Evolutionary conservation across 1,139 yeast genomes (phyloP), one percentile per base, ranked within the genome.

Genomic region (Protomyces macrosporus): DNA sequence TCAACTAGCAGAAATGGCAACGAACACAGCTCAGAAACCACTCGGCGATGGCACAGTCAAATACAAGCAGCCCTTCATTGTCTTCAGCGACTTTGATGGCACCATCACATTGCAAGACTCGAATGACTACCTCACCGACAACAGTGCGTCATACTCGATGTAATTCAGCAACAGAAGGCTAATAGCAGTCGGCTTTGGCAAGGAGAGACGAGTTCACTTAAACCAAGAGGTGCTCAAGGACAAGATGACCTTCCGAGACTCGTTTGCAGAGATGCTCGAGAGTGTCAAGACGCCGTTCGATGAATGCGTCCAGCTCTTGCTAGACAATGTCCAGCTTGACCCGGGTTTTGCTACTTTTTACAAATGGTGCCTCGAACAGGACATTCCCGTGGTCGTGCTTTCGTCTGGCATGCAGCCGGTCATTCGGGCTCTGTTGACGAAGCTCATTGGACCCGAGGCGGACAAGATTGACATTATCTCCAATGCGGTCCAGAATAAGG

Each of bases 381-480:
- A 82, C 57, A 85, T 93, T 58, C 96, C 97, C 3, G 82, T 88
- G 48, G 82, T 89, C 54, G 78, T 81, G 45, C 87, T 90, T 56
- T 86, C 95, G 54, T 84, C 91, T 64, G 98, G 98, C 52, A 93
- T 93, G 98, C 83, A 82, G 71, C 97, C 97, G 32, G 84, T 93
- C 68, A 93, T 93, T 70, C 82, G 83, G 67, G 93, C 91, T 3
- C 79, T 93, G 68, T 80, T 93, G 69, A 77, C 80, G 65, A 84
- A 83, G 67, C 81, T 91, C 68, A 86, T 93, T 51, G 96, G 97
- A 54, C 82, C 80, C 59, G 87, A 87, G 60, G 82, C 86, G 63
- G 78, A 81, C 55, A 81, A 85, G 69, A 87, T 91, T 67, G 88
- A 87, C 69, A 90, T 93, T 72, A 83, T 89, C 67, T 84, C 97